Percentiles rank a stretch among this genome's conserved stretches.
These are phyloP conservation scores for Cercophora sp. DNA, from an alignment of 495 filamentous ascomycete species.

Conservation along the genomic window DNA sequence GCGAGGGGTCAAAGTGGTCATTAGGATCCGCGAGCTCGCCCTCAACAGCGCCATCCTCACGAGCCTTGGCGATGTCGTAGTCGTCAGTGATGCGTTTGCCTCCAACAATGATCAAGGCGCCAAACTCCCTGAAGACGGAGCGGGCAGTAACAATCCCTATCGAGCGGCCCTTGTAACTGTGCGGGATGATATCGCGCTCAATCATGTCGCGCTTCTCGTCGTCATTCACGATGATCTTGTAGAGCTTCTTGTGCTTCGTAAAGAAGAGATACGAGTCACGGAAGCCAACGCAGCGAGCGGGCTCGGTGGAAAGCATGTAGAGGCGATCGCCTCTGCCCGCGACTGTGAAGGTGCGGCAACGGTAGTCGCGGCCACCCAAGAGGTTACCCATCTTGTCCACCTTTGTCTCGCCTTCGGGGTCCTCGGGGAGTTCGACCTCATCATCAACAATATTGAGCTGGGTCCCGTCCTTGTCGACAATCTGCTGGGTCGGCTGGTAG, in stretches of 20 bases:
- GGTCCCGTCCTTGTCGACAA: slow-evolving; percentile 92
- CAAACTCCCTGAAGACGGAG: slow-evolving; percentile 96
- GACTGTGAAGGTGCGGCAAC: slow-evolving; percentile 90
- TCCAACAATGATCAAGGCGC: slow-evolving; percentile 87
- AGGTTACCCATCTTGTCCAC: slow-evolving; percentile 85
- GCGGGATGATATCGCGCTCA: slow-evolving; percentile 87
- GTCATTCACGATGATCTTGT: slow-evolving; percentile 93
- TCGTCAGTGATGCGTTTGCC: slow-evolving; percentile 83
- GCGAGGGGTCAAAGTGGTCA: slow-evolving; percentile 67
- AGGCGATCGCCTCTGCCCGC: slow-evolving; percentile 74
- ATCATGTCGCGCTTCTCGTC: slow-evolving; percentile 92
- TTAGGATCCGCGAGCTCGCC: slow-evolving; percentile 87
- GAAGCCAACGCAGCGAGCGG: slow-evolving; percentile 93
- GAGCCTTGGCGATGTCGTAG: slow-evolving; percentile 76
- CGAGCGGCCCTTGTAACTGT: slow-evolving; percentile 95
- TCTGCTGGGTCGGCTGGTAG: slow-evolving; percentile 64
- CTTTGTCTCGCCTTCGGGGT: slow-evolving; percentile 85
- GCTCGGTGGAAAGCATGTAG: slow-evolving; percentile 98
- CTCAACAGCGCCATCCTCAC: slow-evolving; percentile 76
- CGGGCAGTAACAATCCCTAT: slow-evolving; percentile 96
- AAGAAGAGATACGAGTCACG: slow-evolving; percentile 97
- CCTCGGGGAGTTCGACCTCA: slow-evolving; percentile 82
- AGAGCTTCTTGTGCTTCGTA: slow-evolving; percentile 89
- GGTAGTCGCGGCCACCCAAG: slow-evolving; percentile 78
- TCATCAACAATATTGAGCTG: slow-evolving; percentile 87